Evolutionary conservation across 371 early-diverging fungal species (phyloP), one percentile per base, ranked within the genome.

Genomic region (Coemansia sp.): DNA sequence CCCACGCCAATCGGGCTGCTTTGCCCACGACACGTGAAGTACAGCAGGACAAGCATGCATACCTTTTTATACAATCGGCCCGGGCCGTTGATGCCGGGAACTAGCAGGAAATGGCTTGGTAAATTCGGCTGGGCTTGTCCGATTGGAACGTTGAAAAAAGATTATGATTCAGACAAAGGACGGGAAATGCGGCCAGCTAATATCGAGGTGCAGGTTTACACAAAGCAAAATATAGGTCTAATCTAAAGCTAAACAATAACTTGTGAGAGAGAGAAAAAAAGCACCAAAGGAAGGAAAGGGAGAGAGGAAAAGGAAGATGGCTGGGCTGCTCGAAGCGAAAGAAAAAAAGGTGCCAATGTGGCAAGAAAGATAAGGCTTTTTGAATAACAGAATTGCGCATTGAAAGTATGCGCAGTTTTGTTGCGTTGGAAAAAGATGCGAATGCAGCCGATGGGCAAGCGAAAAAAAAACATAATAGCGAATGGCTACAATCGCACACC

Each of bases 21-120:
- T 26, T 26, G 26, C 26, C 26, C 26, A 26, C 26, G 26, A 26
- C 26, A 26, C 26, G 26, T 26, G 26, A 26, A 26, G 26, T 47
- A n/a, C 47, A 47, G 20, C 47, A 16, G 47, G 20, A 20, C 47
- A 16, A 47, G 9, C 20, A 16, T 16, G 9, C 20, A 20, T 47
- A 47, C 47, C 47, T 47, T 20, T 26, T 47, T 47, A 20, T 47
- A 47, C 47, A 47, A 47, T 47, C 26, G 26, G 47, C 47, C 16
- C 20, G 47, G 26, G 26, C 26, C 26, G 26, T 26, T 26, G 26
- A 26, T 26, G 26, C 26, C 26, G 26, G 26, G 26, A 26, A 26
- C 26, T 26, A 26, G 26, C 26, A 26, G 26, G 26, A 26, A 26
- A 47, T 47, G 47, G 47, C 47, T 47, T 47, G 20, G 47, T 47